phyloP scores from a whole-genome alignment of 176 grass and related monocot genomes.

The Canna indica region DNA sequence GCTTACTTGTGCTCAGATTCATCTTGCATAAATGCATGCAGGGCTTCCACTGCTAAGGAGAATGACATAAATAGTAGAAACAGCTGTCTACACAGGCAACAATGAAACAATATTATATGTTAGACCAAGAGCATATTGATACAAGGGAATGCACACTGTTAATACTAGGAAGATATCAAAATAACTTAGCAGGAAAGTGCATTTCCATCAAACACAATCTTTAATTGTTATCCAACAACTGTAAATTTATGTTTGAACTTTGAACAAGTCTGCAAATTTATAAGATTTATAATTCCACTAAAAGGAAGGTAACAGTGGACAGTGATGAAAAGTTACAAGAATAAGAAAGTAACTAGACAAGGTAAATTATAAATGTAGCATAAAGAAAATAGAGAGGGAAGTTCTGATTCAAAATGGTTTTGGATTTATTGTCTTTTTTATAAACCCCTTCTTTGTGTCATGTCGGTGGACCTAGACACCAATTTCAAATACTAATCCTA shows the following conservation, averaged over 20 bases:
- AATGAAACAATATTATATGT: slow-evolving; percentile 18
- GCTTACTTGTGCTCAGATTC: slow-evolving; percentile 99
- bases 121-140: slow-evolving; percentile 11
- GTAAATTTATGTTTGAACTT: not conserved
- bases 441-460: no score
- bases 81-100: slow-evolving; percentile 82
- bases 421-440: no score
- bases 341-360: not conserved
- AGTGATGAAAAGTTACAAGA: not conserved
- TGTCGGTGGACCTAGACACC: no score
- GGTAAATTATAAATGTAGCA: no score
- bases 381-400: no score
- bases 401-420: no score
- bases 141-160: not conserved
- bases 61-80: slow-evolving; percentile 96
- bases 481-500: no score
- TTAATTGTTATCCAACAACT: not conserved
- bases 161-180: not conserved
- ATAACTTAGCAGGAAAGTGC: not conserved
- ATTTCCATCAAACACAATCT: not conserved
- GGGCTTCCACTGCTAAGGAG: slow-evolving; percentile 86
- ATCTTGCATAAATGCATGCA: slow-evolving; percentile 97
- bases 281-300: not conserved
- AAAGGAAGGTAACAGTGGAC: not conserved
- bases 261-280: not conserved